phyloP scores from a whole-genome alignment of 805 yeast genomes.

The Metschnikowia vanudenii region DNA sequence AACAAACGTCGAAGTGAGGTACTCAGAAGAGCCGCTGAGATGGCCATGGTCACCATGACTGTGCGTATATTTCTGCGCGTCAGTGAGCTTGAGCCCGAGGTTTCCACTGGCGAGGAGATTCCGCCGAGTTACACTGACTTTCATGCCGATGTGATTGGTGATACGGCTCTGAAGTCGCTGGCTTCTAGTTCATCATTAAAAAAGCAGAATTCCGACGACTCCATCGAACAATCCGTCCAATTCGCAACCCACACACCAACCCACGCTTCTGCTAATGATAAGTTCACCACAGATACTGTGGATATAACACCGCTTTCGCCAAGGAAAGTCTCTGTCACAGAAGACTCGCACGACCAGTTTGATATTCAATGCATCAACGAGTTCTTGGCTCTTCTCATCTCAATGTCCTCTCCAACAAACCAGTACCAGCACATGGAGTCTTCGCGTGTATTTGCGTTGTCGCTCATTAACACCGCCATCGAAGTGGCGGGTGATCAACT shows the following conservation, averaged over 20 bases:
- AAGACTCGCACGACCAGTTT: slow-evolving; percentile 41
- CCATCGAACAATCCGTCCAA: slow-evolving; percentile 2
- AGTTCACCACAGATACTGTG: not conserved
- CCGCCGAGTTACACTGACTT: slow-evolving; percentile 50
- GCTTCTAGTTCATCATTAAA: not conserved
- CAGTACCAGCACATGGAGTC: slow-evolving; percentile 84
- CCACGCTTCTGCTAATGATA: not conserved
- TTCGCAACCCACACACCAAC: not conserved
- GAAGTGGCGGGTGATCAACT: slow-evolving; percentile 75
- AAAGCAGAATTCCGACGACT: slow-evolving; percentile 1
- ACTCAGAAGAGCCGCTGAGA: slow-evolving; percentile 83
- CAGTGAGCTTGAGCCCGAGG: slow-evolving; percentile 49
- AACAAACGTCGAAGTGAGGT: slow-evolving; percentile 90
- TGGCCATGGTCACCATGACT: slow-evolving; percentile 70
- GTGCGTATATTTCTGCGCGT: slow-evolving; percentile 64
- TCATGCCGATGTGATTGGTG: slow-evolving; percentile 61
- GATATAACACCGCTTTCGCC: slow-evolving; percentile 12
- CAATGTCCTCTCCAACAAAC: slow-evolving; percentile 78
- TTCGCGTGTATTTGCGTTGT: slow-evolving; percentile 78
- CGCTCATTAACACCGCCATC: slow-evolving; percentile 70
- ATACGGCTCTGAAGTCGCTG: slow-evolving; percentile 21
- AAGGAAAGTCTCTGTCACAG: slow-evolving; percentile 1
- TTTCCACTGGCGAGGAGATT: slow-evolving; percentile 36
- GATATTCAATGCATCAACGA: slow-evolving; percentile 77
- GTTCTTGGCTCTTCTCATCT: slow-evolving; percentile 69